Base-by-base conservation (phyloP, 805 yeast species). In the Torulaspora delbrueckii region DNA sequence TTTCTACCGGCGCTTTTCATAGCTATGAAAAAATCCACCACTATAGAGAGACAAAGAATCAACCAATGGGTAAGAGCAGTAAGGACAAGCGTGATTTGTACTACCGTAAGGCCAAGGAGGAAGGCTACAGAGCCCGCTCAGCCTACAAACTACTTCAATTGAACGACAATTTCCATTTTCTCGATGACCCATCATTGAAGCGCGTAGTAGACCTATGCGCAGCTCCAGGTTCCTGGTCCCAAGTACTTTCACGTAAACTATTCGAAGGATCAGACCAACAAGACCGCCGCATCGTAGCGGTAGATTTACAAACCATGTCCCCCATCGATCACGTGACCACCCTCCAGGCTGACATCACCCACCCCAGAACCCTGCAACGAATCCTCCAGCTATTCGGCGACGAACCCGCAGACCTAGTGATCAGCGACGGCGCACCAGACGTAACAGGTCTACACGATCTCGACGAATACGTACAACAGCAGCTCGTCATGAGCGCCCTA, bases 181-280 rank as follows among this genome's bases (percentile, higher is more conserved):
- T 93, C 46, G 75, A 80, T 41, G 72, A 74, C 45, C 58, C 58
- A 13, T 84, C 79, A 33, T 81, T 89, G 28, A 74, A 73, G 36
- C 72, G 96, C 56, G 98, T 93, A 3, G 99, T 93, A 4, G 99
- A 93, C 67, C 73, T 93, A 25, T 93, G 99, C 74, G 99, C 99
- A 30, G 99, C 98, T 4, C 97, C 97, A 0, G 96, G 97, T 1
- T 89, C 97, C 3, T 93, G 99, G 99, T 86, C 96, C 1, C 99
- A 93, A 63, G 99, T 93, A 0, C 75, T 93, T 10, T 82, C 93
- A 26, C 68, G 86, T 54, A 82, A 82, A 57, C 67, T 86, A 32
- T 79, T 74, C 55, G 71, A 72, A 48, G 74, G 66, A 10, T n/a
- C 30, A 26, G 30, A 26, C 5, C n/a, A 5, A 9, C 30, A 58